Conservation (phyloP, 176 grass and related monocot genomes). For the Stipa capillata region DNA sequence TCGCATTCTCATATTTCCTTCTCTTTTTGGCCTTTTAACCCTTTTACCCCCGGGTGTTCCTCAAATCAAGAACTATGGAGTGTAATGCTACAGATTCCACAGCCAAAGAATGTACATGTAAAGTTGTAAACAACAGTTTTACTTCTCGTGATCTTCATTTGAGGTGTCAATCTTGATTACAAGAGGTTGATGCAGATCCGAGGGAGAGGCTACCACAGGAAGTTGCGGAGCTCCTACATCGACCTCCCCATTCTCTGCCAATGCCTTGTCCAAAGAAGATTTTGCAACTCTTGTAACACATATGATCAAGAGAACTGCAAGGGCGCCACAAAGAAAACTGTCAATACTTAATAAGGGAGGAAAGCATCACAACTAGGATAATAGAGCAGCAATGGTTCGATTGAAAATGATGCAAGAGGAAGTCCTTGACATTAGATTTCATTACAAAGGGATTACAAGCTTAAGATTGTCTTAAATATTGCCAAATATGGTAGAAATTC, state of each 20-base stretch:
- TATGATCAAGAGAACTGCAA: conserved; percentile 74
- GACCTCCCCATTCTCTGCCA: conserved; percentile 71
- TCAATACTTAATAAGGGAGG: background rate
- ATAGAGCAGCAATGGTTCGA: background rate
- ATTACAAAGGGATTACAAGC: background rate
- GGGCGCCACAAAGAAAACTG: background rate
- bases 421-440: too few relatives aligned
- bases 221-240: conserved; percentile 56
- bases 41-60: background rate
- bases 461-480: background rate
- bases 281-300: conserved; percentile 82
- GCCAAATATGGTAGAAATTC: background rate
- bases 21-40: conserved; percentile 5
- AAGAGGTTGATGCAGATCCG: conserved; percentile 72
- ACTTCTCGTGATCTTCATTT: conserved; percentile 69
- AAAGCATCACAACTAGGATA: background rate
- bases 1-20: background rate
- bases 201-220: conserved; percentile 44
- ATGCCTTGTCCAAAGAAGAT: conserved; percentile 67
- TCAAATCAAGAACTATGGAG: conserved; percentile 20
- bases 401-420: background rate
- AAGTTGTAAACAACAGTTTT: conserved; percentile 20
- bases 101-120: conserved; percentile 63
- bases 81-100: conserved; percentile 26
- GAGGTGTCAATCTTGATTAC: conserved; percentile 83